Evolutionary conservation across 352 stramenopile genomes (phyloP).

Genomic region (Stramenopiles sp.): DNA sequence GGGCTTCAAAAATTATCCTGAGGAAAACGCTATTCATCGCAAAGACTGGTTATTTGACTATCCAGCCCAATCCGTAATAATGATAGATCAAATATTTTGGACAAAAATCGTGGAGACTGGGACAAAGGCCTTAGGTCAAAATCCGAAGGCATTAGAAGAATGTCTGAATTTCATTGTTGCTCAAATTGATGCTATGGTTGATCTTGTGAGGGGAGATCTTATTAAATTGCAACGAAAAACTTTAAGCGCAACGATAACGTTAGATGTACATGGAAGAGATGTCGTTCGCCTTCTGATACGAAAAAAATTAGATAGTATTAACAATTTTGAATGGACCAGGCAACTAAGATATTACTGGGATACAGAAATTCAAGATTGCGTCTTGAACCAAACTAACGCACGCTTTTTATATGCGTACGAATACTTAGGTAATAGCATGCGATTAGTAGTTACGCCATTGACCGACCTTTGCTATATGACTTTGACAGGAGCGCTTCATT

Average conservation of each 20-base stretch:
- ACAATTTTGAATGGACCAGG: conserved; percentile 80
- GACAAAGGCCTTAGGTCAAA: conserved; percentile 36
- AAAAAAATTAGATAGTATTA: conserved; percentile 48
- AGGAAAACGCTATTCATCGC: conserved; percentile 54
- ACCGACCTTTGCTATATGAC: conserved; percentile 92
- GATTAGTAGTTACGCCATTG: conserved; percentile 52
- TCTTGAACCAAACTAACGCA: conserved; percentile 50
- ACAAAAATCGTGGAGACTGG: conserved; percentile 46
- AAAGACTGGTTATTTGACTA: conserved; percentile 65
- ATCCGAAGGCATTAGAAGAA: conserved; percentile 42
- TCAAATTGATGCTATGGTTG: conserved; percentile 74
- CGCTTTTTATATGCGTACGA: conserved; percentile 76
- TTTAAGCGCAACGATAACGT: conserved; percentile 76
- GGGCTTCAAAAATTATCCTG: conserved; percentile 52
- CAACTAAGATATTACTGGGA: conserved; percentile 81
- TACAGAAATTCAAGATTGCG: conserved; percentile 52
- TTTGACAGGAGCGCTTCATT: conserved; percentile 71
- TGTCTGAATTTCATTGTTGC: conserved; percentile 65
- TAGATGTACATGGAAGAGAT: conserved; percentile 66
- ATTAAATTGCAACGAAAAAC: conserved; percentile 63
- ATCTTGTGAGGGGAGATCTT: conserved; percentile 55
- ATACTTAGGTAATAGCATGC: conserved; percentile 73
- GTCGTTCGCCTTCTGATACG: conserved; percentile 54
- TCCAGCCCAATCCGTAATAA: conserved; percentile 55
- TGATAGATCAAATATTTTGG: conserved; percentile 74